These are phyloP conservation scores for Solanum sejunctum DNA, from an alignment of 257 asterid genomes.

Conservation along the genomic window DNA sequence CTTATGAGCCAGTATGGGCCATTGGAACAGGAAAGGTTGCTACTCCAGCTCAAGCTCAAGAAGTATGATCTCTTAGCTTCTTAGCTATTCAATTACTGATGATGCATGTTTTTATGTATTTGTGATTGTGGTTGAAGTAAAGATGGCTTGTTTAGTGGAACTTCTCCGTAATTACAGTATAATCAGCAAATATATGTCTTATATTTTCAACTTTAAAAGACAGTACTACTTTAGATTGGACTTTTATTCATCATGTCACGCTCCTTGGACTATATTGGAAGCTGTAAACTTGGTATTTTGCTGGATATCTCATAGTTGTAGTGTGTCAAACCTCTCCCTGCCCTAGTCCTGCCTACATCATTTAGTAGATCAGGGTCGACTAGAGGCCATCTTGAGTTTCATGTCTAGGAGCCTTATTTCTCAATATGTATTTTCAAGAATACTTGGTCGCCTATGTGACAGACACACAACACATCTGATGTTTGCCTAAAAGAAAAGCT, in stretches of 20 bases:
- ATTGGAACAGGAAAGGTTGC: conserved; percentile 41
- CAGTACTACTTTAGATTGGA: neutral
- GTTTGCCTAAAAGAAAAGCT: neutral
- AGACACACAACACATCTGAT: neutral
- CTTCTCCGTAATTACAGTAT: neutral
- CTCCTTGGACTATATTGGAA: neutral
- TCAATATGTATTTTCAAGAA: neutral
- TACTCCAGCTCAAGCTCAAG: conserved; percentile 42
- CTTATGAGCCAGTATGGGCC: conserved; percentile 47
- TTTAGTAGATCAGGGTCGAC: neutral
- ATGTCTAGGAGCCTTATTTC: neutral
- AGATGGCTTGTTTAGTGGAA: neutral
- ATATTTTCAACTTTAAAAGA: neutral
- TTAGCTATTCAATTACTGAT: neutral
- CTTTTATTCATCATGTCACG: neutral
- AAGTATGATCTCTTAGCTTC: conserved; percentile 15
- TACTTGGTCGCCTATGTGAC: neutral
- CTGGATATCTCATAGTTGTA: neutral
- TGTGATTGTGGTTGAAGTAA: neutral
- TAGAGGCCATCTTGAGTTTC: neutral
- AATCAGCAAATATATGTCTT: neutral
- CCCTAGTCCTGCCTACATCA: neutral
- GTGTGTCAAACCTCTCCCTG: neutral
- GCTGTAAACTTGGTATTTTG: neutral
- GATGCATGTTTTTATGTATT: neutral